Evolutionary conservation across 1,284 basidiomycete species (phyloP).

Genomic region (Rhodotorula sp.): DNA sequence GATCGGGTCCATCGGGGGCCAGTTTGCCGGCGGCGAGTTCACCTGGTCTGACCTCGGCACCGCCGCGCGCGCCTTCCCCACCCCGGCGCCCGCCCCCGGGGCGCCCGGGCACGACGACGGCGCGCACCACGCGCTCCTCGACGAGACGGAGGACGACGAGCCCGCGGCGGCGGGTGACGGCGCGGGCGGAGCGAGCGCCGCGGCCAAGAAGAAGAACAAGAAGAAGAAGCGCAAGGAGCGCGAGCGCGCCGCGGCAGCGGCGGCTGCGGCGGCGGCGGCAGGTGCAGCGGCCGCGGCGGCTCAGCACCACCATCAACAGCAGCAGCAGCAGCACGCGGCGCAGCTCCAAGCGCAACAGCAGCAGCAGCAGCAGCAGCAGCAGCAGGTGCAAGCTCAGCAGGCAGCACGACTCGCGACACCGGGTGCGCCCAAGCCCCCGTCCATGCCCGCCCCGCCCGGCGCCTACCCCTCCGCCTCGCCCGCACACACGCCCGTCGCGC

Average conservation of each 20-base stretch:
- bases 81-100: background rate
- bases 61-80: slow-evolving; percentile 18
- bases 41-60: slow-evolving; percentile 22
- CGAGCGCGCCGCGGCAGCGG: slow-evolving; percentile 47
- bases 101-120: slow-evolving; percentile 34
- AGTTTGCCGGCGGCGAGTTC: slow-evolving; percentile 36
- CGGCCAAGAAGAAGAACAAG: slow-evolving; percentile 58
- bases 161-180: slow-evolving; percentile 51
- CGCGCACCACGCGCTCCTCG: slow-evolving; percentile 45
- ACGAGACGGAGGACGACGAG: slow-evolving; percentile 56
- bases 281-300: slow-evolving; percentile 7
- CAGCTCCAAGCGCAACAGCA: background rate
- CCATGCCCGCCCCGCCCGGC: slow-evolving; percentile 51
- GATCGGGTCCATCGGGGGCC: slow-evolving; percentile 34
- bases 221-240: slow-evolving; percentile 62
- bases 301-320: background rate
- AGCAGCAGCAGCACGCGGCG: slow-evolving; percentile 44
- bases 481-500: slow-evolving; percentile 15
- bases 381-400: slow-evolving; percentile 7
- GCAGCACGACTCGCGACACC: slow-evolving; percentile 12
- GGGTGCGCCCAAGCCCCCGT: slow-evolving; percentile 54
- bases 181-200: slow-evolving; percentile 31
- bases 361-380: slow-evolving; percentile 5
- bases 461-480: slow-evolving; percentile 21
- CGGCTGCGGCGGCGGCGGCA: slow-evolving; percentile 19